phyloP scores from a whole-genome alignment of 2,329 filamentous ascomycete species.

The Trichoderma breve region DNA sequence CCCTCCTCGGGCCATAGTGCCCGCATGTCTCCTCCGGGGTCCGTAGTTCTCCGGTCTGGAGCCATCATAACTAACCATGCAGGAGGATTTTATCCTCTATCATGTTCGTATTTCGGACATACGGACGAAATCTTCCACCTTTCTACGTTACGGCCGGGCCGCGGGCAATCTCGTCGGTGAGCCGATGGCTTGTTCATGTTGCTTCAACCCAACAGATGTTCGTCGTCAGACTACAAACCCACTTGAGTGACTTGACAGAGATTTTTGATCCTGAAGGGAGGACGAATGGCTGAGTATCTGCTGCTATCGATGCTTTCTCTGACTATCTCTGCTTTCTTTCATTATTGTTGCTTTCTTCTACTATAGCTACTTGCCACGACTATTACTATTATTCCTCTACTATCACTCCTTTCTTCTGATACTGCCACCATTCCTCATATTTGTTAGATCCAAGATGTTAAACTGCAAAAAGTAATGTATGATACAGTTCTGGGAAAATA shows the following conservation, averaged over 20 bases:
- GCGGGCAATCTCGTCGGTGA: neutral
- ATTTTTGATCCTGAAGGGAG: neutral
- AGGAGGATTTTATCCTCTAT: neutral
- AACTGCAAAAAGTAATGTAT: neutral
- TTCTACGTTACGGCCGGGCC: neutral
- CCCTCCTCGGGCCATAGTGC: neutral
- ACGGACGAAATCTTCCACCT: neutral
- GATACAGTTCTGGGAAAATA: neutral
- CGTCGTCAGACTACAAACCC: neutral
- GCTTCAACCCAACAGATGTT: neutral
- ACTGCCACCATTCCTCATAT: neutral
- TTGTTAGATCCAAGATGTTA: neutral
- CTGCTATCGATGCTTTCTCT: neutral
- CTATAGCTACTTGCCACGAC: neutral
- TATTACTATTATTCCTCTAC: neutral
- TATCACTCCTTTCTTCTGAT: neutral
- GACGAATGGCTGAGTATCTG: neutral
- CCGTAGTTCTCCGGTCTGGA: neutral
- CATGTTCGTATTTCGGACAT: neutral
- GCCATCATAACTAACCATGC: neutral
- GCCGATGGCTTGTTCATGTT: neutral
- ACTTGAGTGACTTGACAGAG: neutral
- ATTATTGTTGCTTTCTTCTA: neutral
- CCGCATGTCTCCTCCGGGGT: neutral
- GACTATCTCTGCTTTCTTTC: neutral